Base-by-base conservation (phyloP, 345 rosid species). In the Aethionema arabicum region DNA sequence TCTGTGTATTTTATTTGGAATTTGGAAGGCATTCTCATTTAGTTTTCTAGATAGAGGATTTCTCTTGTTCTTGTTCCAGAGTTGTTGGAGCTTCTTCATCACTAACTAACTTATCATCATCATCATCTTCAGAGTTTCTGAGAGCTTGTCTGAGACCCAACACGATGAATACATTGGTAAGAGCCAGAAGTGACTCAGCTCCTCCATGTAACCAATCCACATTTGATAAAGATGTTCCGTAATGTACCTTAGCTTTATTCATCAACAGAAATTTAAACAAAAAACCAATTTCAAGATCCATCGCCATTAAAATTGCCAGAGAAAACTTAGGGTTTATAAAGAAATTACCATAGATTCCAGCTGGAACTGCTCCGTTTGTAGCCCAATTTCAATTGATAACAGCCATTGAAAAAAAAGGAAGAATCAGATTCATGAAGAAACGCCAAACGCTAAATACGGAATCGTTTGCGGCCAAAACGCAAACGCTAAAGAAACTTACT, bases 151-250 rank as follows among this genome's bases (percentile, higher is more conserved):
- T 80, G 56, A 85, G 77, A 66, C 99, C 96, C 83, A 90, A 50
- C 54, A 85, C 96, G 5, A 90, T 79, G 85, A 90, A 93, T 55
- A 90, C 58, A 65, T 93, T 89, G 53, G 99, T 89, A 8, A 93
- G 75, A 38, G 96, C 71, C 6, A 90, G 95, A 76, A 90, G 90
- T 6, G 91, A 87, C 63, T 93, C 96, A 41, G 91, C 97, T 31
- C 91, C 90, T 63, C 99, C 99, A 33, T 93, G 99, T 64, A 93
- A 72, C 95, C 90, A 87, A 71, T 93, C 96, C 76, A 93, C 95
- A 73, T 93, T 87, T 12, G 92, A 81, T 65, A 93, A 81, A 48
- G 97, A 89, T 63, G 91, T 87, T 49, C 95, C 96, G 63, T 81
- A 87, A 16, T 78, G 79, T 81, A 87, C 87, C 77, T 93, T 90